Percentiles rank a stretch among this genome's conserved stretches.
phyloP scores from a whole-genome alignment of 2,329 filamentous ascomycete species.

The Helotiales sp. region DNA sequence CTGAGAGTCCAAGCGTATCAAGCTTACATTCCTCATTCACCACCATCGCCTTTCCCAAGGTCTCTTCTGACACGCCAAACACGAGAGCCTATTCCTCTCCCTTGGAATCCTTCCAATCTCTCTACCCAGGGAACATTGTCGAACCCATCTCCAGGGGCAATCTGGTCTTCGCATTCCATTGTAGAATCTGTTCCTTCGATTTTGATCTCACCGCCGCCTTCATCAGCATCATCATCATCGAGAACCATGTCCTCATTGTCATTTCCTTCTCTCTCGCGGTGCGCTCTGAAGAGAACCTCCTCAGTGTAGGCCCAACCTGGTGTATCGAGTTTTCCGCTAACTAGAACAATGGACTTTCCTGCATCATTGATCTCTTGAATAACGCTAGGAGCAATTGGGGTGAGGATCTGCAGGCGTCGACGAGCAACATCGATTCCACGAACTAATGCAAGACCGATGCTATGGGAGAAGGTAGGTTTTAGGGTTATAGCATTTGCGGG shows the following conservation, averaged over 20 bases:
- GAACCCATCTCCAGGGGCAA: slow-evolving; percentile 33
- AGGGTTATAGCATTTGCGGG: slow-evolving; percentile 54
- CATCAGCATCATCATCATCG: slow-evolving; percentile 7
- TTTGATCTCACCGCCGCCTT: slow-evolving; percentile 3
- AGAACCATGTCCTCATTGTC: background rate
- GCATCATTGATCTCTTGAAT: slow-evolving; percentile 43
- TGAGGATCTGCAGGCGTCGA: slow-evolving; percentile 62
- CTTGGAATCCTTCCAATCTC: slow-evolving; percentile 53
- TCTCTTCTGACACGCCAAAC: slow-evolving; percentile 67
- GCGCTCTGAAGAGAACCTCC: slow-evolving; percentile 47
- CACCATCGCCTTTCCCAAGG: slow-evolving; percentile 44
- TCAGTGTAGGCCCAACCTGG: slow-evolving; percentile 72
- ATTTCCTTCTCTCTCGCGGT: slow-evolving; percentile 22
- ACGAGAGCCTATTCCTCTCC: slow-evolving; percentile 55
- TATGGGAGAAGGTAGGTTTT: slow-evolving; percentile 57
- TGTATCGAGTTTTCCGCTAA: slow-evolving; percentile 67
- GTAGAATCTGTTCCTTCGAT: slow-evolving; percentile 4
- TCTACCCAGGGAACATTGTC: slow-evolving; percentile 58
- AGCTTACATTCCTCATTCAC: slow-evolving; percentile 13
- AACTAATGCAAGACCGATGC: slow-evolving; percentile 67
- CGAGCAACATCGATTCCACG: slow-evolving; percentile 62
- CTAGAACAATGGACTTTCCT: slow-evolving; percentile 57
- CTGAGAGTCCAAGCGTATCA: too few relatives aligned
- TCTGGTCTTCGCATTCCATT: background rate
- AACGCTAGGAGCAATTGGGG: slow-evolving; percentile 50